These are phyloP conservation scores for Phaseolus coccineus DNA, from an alignment of 331 rosid species.

Conservation along the genomic window DNA sequence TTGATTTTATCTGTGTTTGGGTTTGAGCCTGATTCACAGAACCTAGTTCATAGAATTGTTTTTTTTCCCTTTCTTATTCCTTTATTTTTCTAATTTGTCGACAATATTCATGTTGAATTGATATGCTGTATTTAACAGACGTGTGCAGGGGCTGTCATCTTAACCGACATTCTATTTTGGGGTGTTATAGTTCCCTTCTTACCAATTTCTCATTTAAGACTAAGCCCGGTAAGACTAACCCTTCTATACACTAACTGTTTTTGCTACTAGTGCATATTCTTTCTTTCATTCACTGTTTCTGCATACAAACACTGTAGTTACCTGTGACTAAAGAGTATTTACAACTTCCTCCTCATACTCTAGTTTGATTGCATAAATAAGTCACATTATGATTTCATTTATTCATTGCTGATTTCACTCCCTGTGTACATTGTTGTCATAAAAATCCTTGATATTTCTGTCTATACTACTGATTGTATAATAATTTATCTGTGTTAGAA, in stretches of 20 bases:
- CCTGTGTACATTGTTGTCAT: neutral
- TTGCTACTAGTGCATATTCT: neutral
- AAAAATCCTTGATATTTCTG: neutral
- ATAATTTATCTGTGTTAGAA: neutral
- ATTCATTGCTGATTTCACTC: neutral
- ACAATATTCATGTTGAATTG: conserved; percentile 31
- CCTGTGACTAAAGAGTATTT: neutral
- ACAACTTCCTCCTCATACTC: neutral
- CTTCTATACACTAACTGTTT: conserved; percentile 9
- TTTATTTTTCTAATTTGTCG: neutral
- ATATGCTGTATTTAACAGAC: conserved; percentile 43
- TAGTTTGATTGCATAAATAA: neutral
- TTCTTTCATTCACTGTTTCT: conserved; percentile 12
- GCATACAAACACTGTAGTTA: neutral
- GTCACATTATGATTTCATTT: neutral
- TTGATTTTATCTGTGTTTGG: neutral
- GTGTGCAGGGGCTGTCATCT: conserved; percentile 46
- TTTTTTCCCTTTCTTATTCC: neutral
- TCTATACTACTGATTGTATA: neutral
- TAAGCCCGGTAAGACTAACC: conserved; percentile 39
- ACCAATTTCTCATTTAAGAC: conserved; percentile 24
- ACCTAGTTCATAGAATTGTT: neutral
- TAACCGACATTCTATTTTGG: conserved; percentile 49
- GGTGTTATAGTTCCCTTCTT: conserved; percentile 41
- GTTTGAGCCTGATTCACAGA: conserved; percentile 8